phyloP scores from a whole-genome alignment of 305 asterid species.

The Plantago lanceolata region DNA sequence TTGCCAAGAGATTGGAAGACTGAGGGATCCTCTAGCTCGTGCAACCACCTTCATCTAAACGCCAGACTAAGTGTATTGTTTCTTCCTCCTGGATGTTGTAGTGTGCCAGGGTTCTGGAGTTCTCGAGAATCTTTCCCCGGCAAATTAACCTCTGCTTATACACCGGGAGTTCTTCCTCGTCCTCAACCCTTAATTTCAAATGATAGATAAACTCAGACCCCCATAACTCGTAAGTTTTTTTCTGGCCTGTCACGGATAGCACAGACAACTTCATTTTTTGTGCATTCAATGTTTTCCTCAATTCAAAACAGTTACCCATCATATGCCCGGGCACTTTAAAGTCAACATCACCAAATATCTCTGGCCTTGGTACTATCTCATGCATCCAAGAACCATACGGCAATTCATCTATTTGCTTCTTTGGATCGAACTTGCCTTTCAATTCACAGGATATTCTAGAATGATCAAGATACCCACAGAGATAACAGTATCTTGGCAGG shows the following conservation, averaged over 20 bases:
- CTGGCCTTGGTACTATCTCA: too few species aligned
- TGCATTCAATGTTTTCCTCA: not conserved
- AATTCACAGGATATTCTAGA: not conserved
- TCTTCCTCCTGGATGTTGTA: too few species aligned
- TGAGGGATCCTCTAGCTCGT: too few species aligned
- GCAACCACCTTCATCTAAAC: too few species aligned
- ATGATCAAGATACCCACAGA: slow-evolving; percentile 1
- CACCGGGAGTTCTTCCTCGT: not conserved
- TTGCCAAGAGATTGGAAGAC: too few species aligned
- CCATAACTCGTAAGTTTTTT: not conserved
- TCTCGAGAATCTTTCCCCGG: too few species aligned
- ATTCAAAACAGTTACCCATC: not conserved
- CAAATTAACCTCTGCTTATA: too few species aligned
- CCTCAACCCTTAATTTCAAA: not conserved
- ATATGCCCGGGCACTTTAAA: too few species aligned
- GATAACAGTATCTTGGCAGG: not conserved
- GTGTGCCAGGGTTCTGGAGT: too few species aligned
- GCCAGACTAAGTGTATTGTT: too few species aligned
- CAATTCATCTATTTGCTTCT: not conserved
- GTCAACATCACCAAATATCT: too few species aligned
- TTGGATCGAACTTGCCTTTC: not conserved
- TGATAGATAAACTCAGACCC: not conserved
- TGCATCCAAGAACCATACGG: too few species aligned
- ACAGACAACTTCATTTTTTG: not conserved
- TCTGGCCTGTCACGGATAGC: not conserved